Base-by-base conservation (phyloP, 495 filamentous ascomycete genomes). In the Penicillium malachiteum region DNA sequence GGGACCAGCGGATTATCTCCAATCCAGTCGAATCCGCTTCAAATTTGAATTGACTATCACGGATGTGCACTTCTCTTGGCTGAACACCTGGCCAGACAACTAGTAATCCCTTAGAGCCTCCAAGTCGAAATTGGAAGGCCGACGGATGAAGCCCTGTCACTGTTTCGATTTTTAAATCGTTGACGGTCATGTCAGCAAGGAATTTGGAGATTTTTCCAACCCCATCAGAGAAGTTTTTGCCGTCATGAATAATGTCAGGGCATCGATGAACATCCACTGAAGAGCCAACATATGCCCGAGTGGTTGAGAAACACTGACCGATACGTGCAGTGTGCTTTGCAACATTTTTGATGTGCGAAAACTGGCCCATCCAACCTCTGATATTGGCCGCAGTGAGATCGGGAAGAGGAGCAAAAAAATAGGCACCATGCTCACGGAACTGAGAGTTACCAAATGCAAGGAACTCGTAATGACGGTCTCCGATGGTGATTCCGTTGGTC, bases 381-480 rank as follows among this genome's bases (percentile, higher is more conserved):
- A 99, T 97, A 48, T 84, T 74, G 16, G 83, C 79, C 34, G 88
- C 88, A 1, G 81, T 84, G 7, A 90, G 51, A 52, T 80, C 64
- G 3, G 82, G 70, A 2, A 78, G 77, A 0, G 84, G 78, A 0
- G 88, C 82, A 62, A 88, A 96, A 70, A 99, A 96, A 60, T 93
- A 97, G 1, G 92, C 92, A 0, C 91, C 90, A 65, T 92, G 84
- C 65, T 97, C 93, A 12, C 94, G 84, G 54, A 99, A 88, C 59
- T 97, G 94, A 0, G 93, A 96, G 67, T 96, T 97, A 0, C 94
- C 93, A 67, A 91, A 96, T 5, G 95, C 93, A 18, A 99, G 84
- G 59, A 96, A 97, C 63, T 95, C 81, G 67, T 89, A 99, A 58
- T 84, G 86, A 11, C 88, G 84, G 57, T 84, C 83, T 11, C 89